Evolutionary conservation across 1,139 yeast genomes (phyloP).

Genomic region (Magnusiomyces sp.): DNA sequence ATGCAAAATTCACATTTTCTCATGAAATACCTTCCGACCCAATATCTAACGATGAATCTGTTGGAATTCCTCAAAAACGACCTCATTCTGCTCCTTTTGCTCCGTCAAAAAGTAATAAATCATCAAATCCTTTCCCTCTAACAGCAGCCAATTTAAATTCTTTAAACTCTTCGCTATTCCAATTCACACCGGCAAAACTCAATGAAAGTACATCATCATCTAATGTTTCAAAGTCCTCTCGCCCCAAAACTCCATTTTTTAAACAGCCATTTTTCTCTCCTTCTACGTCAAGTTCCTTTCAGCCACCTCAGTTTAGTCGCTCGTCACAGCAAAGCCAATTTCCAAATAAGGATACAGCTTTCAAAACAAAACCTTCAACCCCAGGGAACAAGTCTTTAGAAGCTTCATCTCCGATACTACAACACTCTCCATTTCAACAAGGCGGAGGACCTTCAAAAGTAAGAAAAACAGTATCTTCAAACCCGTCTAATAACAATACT

Average conservation of each 20-base stretch:
- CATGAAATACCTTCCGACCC: background rate
- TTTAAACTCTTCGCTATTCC: no score
- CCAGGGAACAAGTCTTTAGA: background rate
- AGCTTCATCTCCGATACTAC: slow-evolving; percentile 5
- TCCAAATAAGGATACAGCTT: background rate
- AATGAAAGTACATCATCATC: background rate
- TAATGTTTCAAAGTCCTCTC: background rate
- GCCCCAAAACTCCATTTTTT: slow-evolving; percentile 10
- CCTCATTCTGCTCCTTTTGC: background rate
- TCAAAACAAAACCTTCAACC: background rate
- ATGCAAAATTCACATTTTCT: background rate
- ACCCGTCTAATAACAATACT: background rate
- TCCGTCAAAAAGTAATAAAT: background rate
- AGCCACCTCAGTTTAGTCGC: background rate
- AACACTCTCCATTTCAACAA: background rate
- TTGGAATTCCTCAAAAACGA: slow-evolving; percentile 4
- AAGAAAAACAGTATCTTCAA: no score
- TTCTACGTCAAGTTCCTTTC: slow-evolving; percentile 6
- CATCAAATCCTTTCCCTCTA: background rate
- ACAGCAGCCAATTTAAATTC: no score
- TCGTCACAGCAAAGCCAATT: background rate
- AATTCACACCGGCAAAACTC: background rate
- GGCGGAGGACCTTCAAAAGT: no score
- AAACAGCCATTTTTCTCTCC: slow-evolving; percentile 12
- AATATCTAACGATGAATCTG: background rate